phyloP scores from a whole-genome alignment of 805 yeast genomes.

The Pichia scutulata region DNA sequence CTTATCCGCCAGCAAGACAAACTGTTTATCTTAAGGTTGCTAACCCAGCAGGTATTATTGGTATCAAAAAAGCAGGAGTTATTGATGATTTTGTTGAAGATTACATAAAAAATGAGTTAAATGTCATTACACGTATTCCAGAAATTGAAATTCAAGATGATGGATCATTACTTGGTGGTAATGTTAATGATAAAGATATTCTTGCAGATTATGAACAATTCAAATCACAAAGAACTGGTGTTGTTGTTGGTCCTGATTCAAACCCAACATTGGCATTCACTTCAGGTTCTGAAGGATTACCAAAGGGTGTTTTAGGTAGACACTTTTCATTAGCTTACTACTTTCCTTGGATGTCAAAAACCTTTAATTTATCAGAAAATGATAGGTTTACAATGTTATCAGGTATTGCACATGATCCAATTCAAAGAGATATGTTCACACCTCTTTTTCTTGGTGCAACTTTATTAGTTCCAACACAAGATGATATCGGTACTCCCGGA shows the following conservation, averaged over 20 bases:
- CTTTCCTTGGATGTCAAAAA: conserved; percentile 97
- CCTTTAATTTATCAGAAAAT: conserved; percentile 64
- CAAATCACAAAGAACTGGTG: conserved; percentile 65
- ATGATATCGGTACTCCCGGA: conserved; percentile 98
- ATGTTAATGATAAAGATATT: conserved; percentile 35
- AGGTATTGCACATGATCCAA: conserved; percentile 99
- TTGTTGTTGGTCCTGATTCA: conserved; percentile 93
- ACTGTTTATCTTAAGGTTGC: conserved; percentile 90
- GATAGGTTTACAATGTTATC: conserved; percentile 96
- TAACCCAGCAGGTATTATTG: conserved; percentile 84
- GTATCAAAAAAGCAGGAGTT: conserved; percentile 82
- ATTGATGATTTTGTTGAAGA: conserved; percentile 72
- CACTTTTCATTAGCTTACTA: conserved; percentile 95
- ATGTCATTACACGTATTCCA: conserved; percentile 66
- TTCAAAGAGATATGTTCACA: conserved; percentile 98
- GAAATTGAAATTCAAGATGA: conserved; percentile 70
- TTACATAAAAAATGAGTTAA: conserved; percentile 65
- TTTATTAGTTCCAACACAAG: conserved; percentile 86
- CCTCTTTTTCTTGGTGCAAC: conserved; percentile 95
- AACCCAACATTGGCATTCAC: conserved; percentile 96
- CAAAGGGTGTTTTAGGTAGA: conserved; percentile 97
- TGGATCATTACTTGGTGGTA: conserved; percentile 65
- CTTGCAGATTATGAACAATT: conserved; percentile 39
- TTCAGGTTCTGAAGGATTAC: conserved; percentile 96
- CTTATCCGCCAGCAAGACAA: conserved; percentile 98